phyloP scores from a whole-genome alignment of 2,329 filamentous ascomycete genomes.

The Escovopsis weberi region DNA sequence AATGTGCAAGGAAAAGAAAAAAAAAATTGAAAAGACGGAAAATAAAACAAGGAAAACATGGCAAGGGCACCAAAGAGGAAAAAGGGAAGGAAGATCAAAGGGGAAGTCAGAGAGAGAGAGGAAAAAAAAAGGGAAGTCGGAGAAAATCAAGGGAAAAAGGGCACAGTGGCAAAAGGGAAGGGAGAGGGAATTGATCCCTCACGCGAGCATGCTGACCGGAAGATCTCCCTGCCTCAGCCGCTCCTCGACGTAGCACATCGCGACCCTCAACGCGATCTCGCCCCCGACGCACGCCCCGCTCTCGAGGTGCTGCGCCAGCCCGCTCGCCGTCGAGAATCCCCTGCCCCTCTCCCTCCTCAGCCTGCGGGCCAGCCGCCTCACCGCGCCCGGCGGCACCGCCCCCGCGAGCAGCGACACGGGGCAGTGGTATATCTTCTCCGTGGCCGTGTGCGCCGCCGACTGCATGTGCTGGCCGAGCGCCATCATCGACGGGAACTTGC shows the following conservation, averaged over 20 bases:
- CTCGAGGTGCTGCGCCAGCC: constrained; percentile 7
- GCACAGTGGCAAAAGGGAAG: too few relatives aligned
- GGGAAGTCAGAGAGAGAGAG: too few relatives aligned
- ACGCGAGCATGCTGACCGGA: too few relatives aligned
- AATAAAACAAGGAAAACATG: too few relatives aligned
- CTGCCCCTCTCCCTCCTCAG: background rate
- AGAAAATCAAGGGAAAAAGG: too few relatives aligned
- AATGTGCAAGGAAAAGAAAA: too few relatives aligned
- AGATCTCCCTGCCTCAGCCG: background rate
- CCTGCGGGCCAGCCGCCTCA: background rate
- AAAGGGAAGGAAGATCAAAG: too few relatives aligned
- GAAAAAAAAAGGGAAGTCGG: too few relatives aligned
- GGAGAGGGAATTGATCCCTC: too few relatives aligned
- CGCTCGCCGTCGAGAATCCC: constrained; percentile 5
- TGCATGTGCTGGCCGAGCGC: background rate
- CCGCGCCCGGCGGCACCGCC: too few relatives aligned
- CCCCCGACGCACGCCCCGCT: constrained; percentile 5
- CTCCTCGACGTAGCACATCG: background rate
- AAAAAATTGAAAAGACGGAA: too few relatives aligned
- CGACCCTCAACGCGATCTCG: background rate
- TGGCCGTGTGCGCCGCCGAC: background rate
- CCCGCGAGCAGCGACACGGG: background rate
- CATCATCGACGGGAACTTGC: background rate
- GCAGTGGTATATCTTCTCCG: constrained; percentile 1
- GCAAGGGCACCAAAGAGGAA: too few relatives aligned